These are phyloP conservation scores for Exophiala alcalophila DNA, from an alignment of 2,329 filamentous ascomycete species.

Conservation along the genomic window DNA sequence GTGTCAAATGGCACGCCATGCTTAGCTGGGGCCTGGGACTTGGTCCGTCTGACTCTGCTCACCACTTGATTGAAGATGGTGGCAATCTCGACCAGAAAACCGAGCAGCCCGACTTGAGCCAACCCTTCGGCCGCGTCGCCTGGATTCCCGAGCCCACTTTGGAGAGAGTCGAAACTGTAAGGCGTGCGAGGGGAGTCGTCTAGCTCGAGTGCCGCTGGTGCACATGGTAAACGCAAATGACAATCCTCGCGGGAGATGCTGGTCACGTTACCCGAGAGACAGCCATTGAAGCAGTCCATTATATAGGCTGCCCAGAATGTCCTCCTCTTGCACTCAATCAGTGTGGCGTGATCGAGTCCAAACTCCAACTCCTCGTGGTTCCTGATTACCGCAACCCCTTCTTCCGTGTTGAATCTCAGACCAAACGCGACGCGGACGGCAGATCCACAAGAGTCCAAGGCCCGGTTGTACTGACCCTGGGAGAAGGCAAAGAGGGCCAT, in stretches of 20 bases:
- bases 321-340: slow-evolving; percentile 65
- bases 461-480: slow-evolving; percentile 56
- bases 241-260: slow-evolving; percentile 63
- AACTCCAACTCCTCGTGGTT: slow-evolving; percentile 53
- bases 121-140: not conserved
- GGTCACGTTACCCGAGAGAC: slow-evolving; percentile 53
- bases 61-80: slow-evolving; percentile 26
- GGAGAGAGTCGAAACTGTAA: slow-evolving; percentile 23
- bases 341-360: slow-evolving; percentile 55
- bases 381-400: slow-evolving; percentile 47
- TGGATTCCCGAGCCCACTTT: not conserved
- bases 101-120: slow-evolving; percentile 19
- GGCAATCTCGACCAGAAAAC: slow-evolving; percentile 26
- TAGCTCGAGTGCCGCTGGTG: slow-evolving; percentile 60
- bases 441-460: slow-evolving; percentile 62
- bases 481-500: slow-evolving; percentile 65
- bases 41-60: slow-evolving; percentile 7
- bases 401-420: slow-evolving; percentile 63
- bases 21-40: not conserved
- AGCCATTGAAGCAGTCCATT: slow-evolving; percentile 64
- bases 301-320: slow-evolving; percentile 72
- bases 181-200: slow-evolving; percentile 58
- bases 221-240: slow-evolving; percentile 64
- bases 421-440: slow-evolving; percentile 60
- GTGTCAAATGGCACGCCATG: slow-evolving; percentile 5